These are phyloP conservation scores for Wickerhamomyces sp. DNA, from an alignment of 1,139 yeast genomes.

Conservation along the genomic window DNA sequence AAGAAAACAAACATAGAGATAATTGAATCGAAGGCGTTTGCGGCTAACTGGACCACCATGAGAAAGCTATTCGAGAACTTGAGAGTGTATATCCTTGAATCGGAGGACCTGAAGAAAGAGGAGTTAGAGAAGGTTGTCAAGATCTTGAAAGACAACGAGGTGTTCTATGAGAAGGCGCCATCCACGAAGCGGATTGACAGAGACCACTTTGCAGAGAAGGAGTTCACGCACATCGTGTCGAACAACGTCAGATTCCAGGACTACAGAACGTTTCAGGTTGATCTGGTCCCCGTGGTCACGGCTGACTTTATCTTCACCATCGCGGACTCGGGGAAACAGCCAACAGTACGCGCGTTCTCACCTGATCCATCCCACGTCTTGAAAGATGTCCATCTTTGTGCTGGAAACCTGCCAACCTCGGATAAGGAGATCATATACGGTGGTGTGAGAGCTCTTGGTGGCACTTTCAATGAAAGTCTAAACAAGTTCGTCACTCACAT, in stretches of 20 bases:
- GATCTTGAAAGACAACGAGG: slow-evolving; percentile 21
- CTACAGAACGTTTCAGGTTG: slow-evolving; percentile 42
- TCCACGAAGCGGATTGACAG: slow-evolving; percentile 13
- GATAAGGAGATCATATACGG: slow-evolving; percentile 64
- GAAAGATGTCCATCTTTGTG: slow-evolving; percentile 56
- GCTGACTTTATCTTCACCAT: slow-evolving; percentile 61
- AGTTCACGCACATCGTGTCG: slow-evolving; percentile 54
- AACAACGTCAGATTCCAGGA: slow-evolving; percentile 49
- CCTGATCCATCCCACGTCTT: slow-evolving; percentile 69
- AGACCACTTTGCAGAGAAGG: slow-evolving; percentile 17
- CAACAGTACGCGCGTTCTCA: slow-evolving; percentile 43
- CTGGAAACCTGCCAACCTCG: slow-evolving; percentile 51
- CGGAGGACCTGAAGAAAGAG: slow-evolving; percentile 26
- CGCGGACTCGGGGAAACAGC: slow-evolving; percentile 35
- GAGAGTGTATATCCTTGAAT: slow-evolving; percentile 37
- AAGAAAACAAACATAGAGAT: no score
- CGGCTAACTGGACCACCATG: no score
- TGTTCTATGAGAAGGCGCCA: slow-evolving; percentile 18
- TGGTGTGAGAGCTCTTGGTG: slow-evolving; percentile 71
- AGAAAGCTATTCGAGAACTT: slow-evolving; percentile 33
- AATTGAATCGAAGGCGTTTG: no score
- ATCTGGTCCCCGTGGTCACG: slow-evolving; percentile 66
- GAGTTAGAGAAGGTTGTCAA: slow-evolving; percentile 24
- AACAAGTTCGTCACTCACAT: slow-evolving; percentile 76
- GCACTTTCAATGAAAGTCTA: slow-evolving; percentile 58